Evolutionary conservation across 2,329 filamentous ascomycete species (phyloP).

Genomic region (Tricladium varicosporioides): DNA sequence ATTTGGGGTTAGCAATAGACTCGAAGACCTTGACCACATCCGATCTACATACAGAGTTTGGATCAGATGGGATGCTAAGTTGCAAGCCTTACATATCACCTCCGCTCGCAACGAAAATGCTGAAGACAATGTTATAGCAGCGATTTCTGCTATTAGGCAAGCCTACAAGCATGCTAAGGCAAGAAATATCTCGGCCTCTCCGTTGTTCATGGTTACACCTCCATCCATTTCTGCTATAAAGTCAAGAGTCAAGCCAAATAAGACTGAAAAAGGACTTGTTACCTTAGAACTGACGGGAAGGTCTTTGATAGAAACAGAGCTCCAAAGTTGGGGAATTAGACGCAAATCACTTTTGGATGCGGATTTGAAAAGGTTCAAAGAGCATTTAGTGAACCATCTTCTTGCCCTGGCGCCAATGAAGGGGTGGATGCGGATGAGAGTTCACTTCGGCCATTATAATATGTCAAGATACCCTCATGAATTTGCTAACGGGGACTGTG

Average conservation of each 20-base stretch:
- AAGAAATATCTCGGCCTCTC: conserved; percentile 15
- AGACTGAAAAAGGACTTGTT: conserved; percentile 1
- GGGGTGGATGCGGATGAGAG: conserved; percentile 32
- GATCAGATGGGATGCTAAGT: conserved; percentile 17
- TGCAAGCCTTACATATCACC: conserved; percentile 16
- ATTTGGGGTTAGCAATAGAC: conserved; percentile 11
- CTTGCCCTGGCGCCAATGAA: conserved; percentile 23
- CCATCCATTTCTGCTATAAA: conserved; percentile 20
- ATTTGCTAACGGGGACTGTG: conserved; percentile 16
- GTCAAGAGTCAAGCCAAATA: conserved; percentile 4
- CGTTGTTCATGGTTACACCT: conserved; percentile 27
- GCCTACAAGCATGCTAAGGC: conserved; percentile 22
- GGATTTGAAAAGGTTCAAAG: conserved; percentile 18
- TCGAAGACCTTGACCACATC: conserved; percentile 25
- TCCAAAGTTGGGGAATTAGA: conserved; percentile 17
- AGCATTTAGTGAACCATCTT: conserved; percentile 22
- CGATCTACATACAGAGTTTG: conserved; percentile 19
- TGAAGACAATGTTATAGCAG: conserved; percentile 8
- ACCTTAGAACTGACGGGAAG: conserved; percentile 22
- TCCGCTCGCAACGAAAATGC: neutral
- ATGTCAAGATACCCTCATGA: conserved; percentile 21
- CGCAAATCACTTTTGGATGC: conserved; percentile 8
- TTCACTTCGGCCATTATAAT: conserved; percentile 31
- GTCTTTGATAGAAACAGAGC: conserved; percentile 10
- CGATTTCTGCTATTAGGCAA: conserved; percentile 25